Percentiles rank a stretch among this genome's conserved stretches.
These are phyloP conservation scores for Kwoniella heveanensis DNA, from an alignment of 768 basidiomycete species.

Conservation along the genomic window DNA sequence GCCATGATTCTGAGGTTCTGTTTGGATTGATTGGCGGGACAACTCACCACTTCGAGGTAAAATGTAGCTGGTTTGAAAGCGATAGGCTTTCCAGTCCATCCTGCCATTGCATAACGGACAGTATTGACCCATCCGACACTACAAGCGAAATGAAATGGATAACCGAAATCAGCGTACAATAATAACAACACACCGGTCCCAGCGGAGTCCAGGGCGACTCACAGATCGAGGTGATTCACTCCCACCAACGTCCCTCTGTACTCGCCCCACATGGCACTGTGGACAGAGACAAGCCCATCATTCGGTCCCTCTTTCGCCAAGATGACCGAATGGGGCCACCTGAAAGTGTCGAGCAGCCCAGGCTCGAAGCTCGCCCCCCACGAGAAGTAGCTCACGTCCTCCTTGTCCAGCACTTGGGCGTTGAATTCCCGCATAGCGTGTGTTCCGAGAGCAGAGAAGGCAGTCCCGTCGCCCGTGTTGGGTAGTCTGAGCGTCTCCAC, in stretches of 20 bases:
- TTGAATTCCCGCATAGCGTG: conserved; percentile 89
- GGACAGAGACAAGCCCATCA: conserved; percentile 87
- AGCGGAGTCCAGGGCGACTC: conserved; percentile 26
- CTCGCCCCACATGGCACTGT: conserved; percentile 89
- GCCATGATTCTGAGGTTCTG: no score
- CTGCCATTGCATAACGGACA: conserved; percentile 83
- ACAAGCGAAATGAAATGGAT: no score
- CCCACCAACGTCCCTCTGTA: conserved; percentile 88
- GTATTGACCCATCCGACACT: conserved; percentile 86
- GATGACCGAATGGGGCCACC: conserved; percentile 72
- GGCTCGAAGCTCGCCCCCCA: conserved; percentile 94
- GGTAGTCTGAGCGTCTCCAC: conserved; percentile 79
- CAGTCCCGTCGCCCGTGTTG: conserved; percentile 90
- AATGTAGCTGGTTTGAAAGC: conserved; percentile 90
- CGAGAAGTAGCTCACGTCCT: conserved; percentile 82
- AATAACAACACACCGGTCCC: not conserved
- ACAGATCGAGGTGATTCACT: conserved; percentile 75
- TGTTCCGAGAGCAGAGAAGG: conserved; percentile 83
- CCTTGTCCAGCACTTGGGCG: conserved; percentile 74
- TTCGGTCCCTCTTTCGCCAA: conserved; percentile 86
- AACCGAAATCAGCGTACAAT: no score
- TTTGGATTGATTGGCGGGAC: not conserved
- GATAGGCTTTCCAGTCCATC: conserved; percentile 84
- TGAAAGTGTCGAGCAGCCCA: conserved; percentile 87
- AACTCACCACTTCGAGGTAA: conserved; percentile 69